phyloP scores from a whole-genome alignment of 1,139 yeast genomes.

The Saccharomyces uvarum region DNA sequence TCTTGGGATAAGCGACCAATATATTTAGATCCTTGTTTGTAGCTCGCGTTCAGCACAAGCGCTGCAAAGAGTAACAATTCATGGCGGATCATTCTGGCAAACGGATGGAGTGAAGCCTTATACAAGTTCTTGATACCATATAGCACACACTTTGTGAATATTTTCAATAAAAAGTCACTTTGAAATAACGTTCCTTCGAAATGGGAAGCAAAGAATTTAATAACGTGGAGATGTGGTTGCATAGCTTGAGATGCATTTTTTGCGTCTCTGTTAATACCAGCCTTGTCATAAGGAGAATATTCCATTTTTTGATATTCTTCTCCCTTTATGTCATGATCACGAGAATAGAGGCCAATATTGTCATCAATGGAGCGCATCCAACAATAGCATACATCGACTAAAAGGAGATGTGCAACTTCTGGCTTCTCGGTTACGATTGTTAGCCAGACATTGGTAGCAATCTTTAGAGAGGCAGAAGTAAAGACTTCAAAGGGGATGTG shows the following conservation, averaged over 20 bases:
- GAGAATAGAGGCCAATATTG: conserved; percentile 59
- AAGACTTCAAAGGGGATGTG: conserved; percentile 65
- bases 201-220: conserved; percentile 65
- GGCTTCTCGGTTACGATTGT: conserved; percentile 67
- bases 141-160: conserved; percentile 57
- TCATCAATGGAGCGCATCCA: conserved; percentile 64
- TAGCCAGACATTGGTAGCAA: conserved; percentile 74
- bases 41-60: conserved; percentile 54
- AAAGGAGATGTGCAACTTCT: conserved; percentile 48
- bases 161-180: conserved; percentile 60
- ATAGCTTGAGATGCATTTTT: conserved; percentile 43
- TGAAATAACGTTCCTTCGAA: conserved; percentile 75
- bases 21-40: conserved; percentile 39
- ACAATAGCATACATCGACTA: conserved; percentile 53
- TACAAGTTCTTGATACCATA: conserved; percentile 50
- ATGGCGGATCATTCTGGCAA: conserved; percentile 65
- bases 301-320: conserved; percentile 77
- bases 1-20: conserved; percentile 41
- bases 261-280: conserved; percentile 48
- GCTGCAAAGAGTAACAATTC: conserved; percentile 66
- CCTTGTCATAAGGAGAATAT: conserved; percentile 76
- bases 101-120: conserved; percentile 73
- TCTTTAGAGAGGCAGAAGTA: conserved; percentile 52
- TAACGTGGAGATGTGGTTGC: conserved; percentile 66
- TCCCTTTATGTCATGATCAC: conserved; percentile 46